phyloP scores from a whole-genome alignment of 73 alveolate species.

The Stentor roeselii region DNA sequence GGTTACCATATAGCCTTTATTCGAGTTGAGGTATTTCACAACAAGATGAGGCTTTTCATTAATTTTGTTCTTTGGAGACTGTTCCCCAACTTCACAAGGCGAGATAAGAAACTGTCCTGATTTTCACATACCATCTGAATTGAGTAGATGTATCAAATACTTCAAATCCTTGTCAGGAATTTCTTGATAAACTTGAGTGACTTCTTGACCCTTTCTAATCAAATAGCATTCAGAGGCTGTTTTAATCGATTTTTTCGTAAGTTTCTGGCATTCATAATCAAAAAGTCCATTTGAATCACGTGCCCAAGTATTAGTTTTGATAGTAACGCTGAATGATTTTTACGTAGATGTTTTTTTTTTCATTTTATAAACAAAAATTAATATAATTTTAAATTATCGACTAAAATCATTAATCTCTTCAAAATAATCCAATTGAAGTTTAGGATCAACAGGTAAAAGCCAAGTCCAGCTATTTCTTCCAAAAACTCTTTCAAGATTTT shows the following conservation, averaged over 20 bases:
- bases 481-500: background rate
- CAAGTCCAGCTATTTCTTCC: background rate
- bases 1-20: constrained; percentile 45
- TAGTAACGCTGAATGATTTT: constrained; percentile 34
- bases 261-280: constrained; percentile 67
- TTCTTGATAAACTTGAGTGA: constrained; percentile 24
- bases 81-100: background rate
- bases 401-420: background rate
- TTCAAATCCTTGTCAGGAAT: background rate
- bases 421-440: background rate
- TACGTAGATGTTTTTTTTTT: background rate
- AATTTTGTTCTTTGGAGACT: background rate
- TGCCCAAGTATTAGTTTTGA: constrained; percentile 60
- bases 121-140: background rate
- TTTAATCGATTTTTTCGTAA: constrained; percentile 49
- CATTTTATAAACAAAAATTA: too few species aligned
- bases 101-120: background rate
- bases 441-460: background rate
- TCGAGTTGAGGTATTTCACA: constrained; percentile 46
- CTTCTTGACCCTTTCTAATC: constrained; percentile 40
- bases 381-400: too few species aligned
- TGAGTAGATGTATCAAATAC: background rate
- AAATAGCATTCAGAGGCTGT: constrained; percentile 35
- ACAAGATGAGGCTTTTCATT: constrained; percentile 66
- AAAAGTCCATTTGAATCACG: constrained; percentile 73